Conservation (phyloP, 768 basidiomycete genomes). For the Trametes gibbosa region DNA sequence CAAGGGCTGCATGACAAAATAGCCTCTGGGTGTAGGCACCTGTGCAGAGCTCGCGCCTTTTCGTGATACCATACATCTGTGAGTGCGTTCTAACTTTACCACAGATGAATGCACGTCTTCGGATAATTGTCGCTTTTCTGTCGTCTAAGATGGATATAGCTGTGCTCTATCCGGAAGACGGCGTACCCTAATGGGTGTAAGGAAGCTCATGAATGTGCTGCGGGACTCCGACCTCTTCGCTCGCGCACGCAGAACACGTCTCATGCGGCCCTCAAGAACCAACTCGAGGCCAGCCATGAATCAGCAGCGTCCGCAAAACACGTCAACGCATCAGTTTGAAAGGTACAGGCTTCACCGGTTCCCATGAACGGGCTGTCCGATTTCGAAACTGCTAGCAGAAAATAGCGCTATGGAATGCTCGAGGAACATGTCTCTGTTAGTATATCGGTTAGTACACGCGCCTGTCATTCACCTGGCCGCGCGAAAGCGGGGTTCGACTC, state of each 20-base stretch:
- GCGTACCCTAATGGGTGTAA: background rate
- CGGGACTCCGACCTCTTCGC: too few relatives aligned
- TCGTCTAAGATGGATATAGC: background rate
- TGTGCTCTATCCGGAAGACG: background rate
- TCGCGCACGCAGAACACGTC: too few relatives aligned
- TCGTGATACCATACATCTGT: background rate
- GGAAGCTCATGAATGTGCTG: background rate
- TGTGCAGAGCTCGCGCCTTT: background rate
- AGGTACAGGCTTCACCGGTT: too few relatives aligned
- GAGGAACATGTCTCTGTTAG: constrained; percentile 16
- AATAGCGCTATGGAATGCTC: background rate
- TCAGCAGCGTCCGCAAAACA: too few relatives aligned
- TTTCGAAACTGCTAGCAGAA: background rate
- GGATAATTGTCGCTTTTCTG: background rate
- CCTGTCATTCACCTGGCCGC: constrained; percentile 22
- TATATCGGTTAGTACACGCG: constrained; percentile 28
- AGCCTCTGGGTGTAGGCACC: background rate
- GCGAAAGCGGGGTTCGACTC: constrained; percentile 36
- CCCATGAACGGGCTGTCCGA: too few relatives aligned
- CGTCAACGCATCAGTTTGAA: too few relatives aligned
- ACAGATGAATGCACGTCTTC: background rate
- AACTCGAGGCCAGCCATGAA: too few relatives aligned
- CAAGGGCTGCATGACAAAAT: background rate
- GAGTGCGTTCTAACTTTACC: background rate
- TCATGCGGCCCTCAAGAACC: too few relatives aligned